A percentile compares a stretch with the other conserved stretches of the same genome.
phyloP scores from a whole-genome alignment of 225 moss, liverwort and hornwort species.

The Asterella californica region DNA sequence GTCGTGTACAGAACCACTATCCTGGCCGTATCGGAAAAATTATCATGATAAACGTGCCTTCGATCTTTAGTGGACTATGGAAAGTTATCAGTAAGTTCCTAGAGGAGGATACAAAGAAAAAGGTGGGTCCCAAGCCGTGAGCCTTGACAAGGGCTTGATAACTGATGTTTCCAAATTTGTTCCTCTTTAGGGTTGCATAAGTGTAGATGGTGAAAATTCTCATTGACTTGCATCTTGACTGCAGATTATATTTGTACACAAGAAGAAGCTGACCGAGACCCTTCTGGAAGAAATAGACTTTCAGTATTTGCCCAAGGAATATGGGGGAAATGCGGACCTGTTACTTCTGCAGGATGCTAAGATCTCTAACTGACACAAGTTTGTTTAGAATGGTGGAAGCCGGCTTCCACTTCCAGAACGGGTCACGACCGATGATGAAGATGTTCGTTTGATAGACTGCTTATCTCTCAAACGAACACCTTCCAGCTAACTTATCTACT shows the following conservation, averaged over 20 bases:
- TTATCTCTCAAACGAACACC: too few relatives aligned
- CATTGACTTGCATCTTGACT: neutral
- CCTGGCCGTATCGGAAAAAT: slow-evolving; percentile 65
- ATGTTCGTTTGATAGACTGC: too few relatives aligned
- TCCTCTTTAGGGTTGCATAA: too few relatives aligned
- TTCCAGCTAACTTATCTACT: too few relatives aligned
- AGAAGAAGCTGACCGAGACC: slow-evolving; percentile 48
- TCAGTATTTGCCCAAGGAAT: slow-evolving; percentile 61
- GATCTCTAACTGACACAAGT: neutral
- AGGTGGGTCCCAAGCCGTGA: slow-evolving; percentile 33
- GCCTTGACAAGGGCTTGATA: neutral
- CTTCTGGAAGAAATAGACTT: slow-evolving; percentile 55
- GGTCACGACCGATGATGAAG: too few relatives aligned
- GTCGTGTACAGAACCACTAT: slow-evolving; percentile 44
- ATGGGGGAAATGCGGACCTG: slow-evolving; percentile 59
- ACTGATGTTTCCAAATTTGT: neutral
- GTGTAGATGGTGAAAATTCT: neutral
- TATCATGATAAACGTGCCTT: slow-evolving; percentile 70
- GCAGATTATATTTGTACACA: slow-evolving; percentile 68
- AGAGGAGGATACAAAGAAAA: slow-evolving; percentile 50
- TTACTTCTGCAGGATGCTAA: slow-evolving; percentile 51
- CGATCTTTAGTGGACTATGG: slow-evolving; percentile 75
- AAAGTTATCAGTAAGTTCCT: slow-evolving; percentile 64
- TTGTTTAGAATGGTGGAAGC: neutral
- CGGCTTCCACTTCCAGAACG: neutral